A percentile compares a stretch with the other conserved stretches of the same genome.
These are phyloP conservation scores for Nyctanthes arbortristis DNA, from an alignment of 257 asterid genomes.

Conservation along the genomic window DNA sequence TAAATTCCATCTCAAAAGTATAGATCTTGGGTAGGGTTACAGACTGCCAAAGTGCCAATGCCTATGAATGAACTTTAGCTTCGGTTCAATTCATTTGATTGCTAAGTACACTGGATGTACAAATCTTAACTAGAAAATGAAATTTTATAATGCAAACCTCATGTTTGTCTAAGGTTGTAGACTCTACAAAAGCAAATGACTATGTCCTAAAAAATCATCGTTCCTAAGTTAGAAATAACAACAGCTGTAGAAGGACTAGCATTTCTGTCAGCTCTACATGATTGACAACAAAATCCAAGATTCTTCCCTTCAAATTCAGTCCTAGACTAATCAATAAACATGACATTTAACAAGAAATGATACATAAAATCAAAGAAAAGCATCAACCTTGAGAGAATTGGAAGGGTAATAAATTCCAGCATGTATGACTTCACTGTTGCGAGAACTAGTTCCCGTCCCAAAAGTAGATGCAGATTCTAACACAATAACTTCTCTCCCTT, in stretches of 20 bases:
- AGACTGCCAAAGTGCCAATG: too few relatives aligned
- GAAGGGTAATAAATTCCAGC: conserved; percentile 85
- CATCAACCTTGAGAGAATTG: conserved; percentile 66
- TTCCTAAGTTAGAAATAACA: too few relatives aligned
- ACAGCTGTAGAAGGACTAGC: neutral
- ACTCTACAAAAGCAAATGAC: neutral
- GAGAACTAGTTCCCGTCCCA: conserved; percentile 79
- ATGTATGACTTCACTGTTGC: conserved; percentile 92
- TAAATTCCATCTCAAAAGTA: too few relatives aligned
- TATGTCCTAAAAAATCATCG: neutral
- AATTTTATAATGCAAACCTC: too few relatives aligned
- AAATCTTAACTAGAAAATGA: neutral
- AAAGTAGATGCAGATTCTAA: conserved; percentile 77
- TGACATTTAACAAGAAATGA: neutral
- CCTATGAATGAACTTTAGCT: too few relatives aligned
- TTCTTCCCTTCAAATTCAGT: neutral
- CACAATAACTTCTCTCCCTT: conserved; percentile 70
- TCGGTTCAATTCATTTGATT: too few relatives aligned
- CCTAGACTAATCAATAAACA: neutral
- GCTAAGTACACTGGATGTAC: neutral
- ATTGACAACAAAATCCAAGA: neutral
- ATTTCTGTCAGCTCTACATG: neutral
- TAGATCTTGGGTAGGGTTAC: too few relatives aligned
- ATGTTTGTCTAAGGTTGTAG: neutral
- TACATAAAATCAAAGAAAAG: neutral